phyloP scores from a whole-genome alignment of 2,329 filamentous ascomycete species.

The Sclerotinia borealis region DNA sequence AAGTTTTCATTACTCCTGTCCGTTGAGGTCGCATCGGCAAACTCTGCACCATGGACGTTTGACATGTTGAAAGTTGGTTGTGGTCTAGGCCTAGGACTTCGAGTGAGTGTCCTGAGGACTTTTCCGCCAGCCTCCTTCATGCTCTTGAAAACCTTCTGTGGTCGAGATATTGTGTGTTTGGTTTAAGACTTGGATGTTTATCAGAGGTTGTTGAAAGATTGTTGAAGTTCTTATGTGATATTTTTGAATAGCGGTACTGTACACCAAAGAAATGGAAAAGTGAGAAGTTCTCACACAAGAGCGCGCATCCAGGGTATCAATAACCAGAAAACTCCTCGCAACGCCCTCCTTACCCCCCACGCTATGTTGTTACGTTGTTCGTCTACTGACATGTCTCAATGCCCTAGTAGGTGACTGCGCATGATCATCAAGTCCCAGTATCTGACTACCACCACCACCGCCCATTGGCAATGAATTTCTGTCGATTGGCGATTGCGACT shows the following conservation, averaged over 20 bases:
- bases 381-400: not conserved
- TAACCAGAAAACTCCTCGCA: not conserved
- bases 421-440: not conserved
- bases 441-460: not conserved
- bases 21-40: not conserved
- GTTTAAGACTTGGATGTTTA: not conserved
- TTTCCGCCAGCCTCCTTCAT: not conserved
- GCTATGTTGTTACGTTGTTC: not conserved
- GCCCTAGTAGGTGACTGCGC: rapidly evolving
- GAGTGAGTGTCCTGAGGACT: no score
- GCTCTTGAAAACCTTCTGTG: rapidly evolving
- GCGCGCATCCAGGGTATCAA: not conserved
- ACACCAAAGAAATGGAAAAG: no score
- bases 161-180: not conserved
- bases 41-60: not conserved
- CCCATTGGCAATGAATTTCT: no score
- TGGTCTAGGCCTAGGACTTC: not conserved
- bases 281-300: no score
- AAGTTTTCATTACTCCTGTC: no score
- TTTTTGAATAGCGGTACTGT: no score
- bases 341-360: not conserved
- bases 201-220: not conserved
- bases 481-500: not conserved
- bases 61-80: rapidly evolving
- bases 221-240: not conserved